These are phyloP conservation scores for Emmonsiellopsis sp. DNA, from an alignment of 2,329 filamentous ascomycete species.

Conservation along the genomic window DNA sequence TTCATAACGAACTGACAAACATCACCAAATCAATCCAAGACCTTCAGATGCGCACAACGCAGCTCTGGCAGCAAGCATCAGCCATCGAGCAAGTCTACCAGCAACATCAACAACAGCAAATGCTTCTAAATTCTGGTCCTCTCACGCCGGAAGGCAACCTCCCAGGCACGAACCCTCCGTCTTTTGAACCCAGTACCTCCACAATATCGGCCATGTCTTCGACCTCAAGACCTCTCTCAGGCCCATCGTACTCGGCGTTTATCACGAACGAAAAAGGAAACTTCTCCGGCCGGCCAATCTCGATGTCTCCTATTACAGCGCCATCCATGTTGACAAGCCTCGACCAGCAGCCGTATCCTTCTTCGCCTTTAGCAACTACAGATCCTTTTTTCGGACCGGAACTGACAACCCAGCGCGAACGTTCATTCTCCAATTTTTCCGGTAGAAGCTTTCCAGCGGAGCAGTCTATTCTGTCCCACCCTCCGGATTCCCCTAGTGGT, in stretches of 20 bases:
- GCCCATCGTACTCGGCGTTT: slow-evolving; percentile 26
- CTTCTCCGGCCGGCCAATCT: slow-evolving; percentile 21
- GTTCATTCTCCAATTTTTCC: slow-evolving; percentile 35
- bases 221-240: slow-evolving; percentile 25
- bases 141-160: slow-evolving; percentile 53
- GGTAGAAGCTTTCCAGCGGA: slow-evolving; percentile 28
- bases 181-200: not conserved
- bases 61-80: slow-evolving; percentile 36
- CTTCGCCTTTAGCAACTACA: slow-evolving; percentile 25
- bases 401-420: slow-evolving; percentile 26
- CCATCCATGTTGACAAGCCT: slow-evolving; percentile 27
- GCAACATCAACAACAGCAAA: slow-evolving; percentile 31
- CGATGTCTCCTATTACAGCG: slow-evolving; percentile 25
- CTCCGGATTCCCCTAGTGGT: slow-evolving; percentile 23
- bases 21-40: slow-evolving; percentile 36
- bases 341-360: slow-evolving; percentile 17
- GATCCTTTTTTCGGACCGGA: slow-evolving; percentile 23
- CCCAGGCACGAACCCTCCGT: slow-evolving; percentile 40
- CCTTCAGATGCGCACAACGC: slow-evolving; percentile 33
- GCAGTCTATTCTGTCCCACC: slow-evolving; percentile 23
- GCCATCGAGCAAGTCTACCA: slow-evolving; percentile 36
- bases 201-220: slow-evolving; percentile 18
- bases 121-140: slow-evolving; percentile 34
- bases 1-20: slow-evolving; percentile 34
- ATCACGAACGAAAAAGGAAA: slow-evolving; percentile 18